Evolutionary conservation across 2,329 filamentous ascomycete species (phyloP).

Genomic region (Penicillium thymicola): DNA sequence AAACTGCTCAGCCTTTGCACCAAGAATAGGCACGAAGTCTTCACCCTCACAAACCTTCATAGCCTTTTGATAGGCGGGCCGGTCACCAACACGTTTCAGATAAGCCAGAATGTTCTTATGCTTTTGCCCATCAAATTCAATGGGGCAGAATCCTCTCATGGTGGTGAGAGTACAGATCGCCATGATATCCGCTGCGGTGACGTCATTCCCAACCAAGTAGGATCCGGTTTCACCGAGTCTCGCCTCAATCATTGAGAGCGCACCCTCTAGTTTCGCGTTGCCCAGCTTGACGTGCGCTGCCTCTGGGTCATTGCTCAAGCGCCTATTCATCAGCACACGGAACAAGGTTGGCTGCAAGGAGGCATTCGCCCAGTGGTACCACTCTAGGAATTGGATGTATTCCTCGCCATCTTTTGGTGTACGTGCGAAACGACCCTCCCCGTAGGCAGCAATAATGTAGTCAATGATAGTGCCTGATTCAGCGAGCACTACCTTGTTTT

Average conservation of each 20-base stretch:
- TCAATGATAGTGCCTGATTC: conserved; percentile 22
- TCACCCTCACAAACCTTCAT: conserved; percentile 23
- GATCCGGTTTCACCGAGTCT: conserved; percentile 18
- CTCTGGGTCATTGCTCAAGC: not conserved
- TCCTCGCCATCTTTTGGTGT: conserved; percentile 20
- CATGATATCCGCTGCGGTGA: conserved; percentile 24
- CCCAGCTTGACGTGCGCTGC: not conserved
- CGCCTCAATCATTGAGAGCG: conserved; percentile 15
- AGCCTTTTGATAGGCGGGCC: conserved; percentile 21
- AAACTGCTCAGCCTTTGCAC: conserved; percentile 13
- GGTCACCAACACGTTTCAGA: conserved; percentile 18
- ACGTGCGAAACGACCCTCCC: conserved; percentile 14
- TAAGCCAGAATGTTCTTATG: conserved; percentile 20
- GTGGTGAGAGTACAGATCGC: conserved; percentile 20
- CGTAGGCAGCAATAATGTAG: conserved; percentile 21
- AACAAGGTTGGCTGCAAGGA: conserved; percentile 16
- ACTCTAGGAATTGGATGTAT: conserved; percentile 21
- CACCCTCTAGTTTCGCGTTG: conserved; percentile 6
- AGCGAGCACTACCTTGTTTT: conserved; percentile 15
- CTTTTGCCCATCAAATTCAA: conserved; percentile 17
- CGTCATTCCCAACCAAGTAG: conserved; percentile 18
- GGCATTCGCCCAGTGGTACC: conserved; percentile 24
- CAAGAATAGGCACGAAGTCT: conserved; percentile 19
- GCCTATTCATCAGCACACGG: conserved; percentile 12
- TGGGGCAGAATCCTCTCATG: conserved; percentile 18